Conservation (phyloP, 306 rosid species). For the Medicago ruthenica region DNA sequence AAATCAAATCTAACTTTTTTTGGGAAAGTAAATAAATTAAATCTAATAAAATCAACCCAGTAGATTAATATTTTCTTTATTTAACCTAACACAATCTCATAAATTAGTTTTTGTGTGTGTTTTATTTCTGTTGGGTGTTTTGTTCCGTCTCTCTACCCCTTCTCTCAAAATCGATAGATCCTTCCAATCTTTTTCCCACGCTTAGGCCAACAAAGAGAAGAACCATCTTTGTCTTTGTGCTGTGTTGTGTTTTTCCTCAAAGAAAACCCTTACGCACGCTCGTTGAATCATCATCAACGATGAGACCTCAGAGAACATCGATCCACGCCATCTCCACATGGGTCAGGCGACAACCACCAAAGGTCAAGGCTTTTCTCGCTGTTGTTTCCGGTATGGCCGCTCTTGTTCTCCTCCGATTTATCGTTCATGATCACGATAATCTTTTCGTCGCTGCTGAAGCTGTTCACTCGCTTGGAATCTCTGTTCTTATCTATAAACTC, state of each 20-base stretch:
- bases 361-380: conserved; percentile 91
- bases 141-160: neutral
- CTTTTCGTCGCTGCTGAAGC: conserved; percentile 97
- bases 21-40: neutral
- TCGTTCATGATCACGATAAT: conserved; percentile 96
- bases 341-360: conserved; percentile 90
- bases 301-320: conserved; percentile 73
- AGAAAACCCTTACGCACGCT: neutral
- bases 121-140: neutral
- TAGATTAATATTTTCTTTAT: neutral
- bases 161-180: conserved; percentile 4
- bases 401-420: conserved; percentile 82
- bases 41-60: neutral
- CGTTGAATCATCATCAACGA: conserved; percentile 1
- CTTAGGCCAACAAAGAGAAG: too few species aligned
- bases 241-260: neutral
- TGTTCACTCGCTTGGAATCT: conserved; percentile 88
- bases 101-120: neutral
- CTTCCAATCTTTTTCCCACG: neutral
- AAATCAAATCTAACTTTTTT: neutral
- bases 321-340: conserved; percentile 75
- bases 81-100: neutral
- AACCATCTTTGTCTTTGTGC: neutral
- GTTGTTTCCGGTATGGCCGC: conserved; percentile 94
- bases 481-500: conserved; percentile 93